Percentiles rank a stretch among this genome's conserved stretches.
Conservation (phyloP, 257 asterid species). For the Coffea canephora region DNA sequence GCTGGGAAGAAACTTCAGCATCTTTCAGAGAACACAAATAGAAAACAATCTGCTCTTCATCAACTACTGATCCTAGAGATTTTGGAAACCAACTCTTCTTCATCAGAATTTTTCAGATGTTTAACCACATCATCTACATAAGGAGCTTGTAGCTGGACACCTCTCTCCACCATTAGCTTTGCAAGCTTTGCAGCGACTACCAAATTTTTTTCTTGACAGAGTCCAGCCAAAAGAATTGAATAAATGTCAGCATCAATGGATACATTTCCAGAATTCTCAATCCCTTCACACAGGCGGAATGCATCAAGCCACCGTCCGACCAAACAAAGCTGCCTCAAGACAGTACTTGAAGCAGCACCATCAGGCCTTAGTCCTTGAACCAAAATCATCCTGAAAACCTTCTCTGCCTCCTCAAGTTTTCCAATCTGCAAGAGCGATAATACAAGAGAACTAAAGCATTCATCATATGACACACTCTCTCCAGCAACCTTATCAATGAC, state of each 20-base stretch:
- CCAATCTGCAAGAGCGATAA: conserved; percentile 53
- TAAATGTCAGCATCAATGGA: conserved; percentile 48
- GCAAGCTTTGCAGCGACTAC: conserved; percentile 47
- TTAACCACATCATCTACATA: conserved; percentile 30
- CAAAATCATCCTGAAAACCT: conserved; percentile 54
- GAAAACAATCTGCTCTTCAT: neutral
- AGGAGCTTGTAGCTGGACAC: conserved; percentile 31
- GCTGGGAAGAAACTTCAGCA: neutral
- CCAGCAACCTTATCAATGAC: conserved; percentile 46
- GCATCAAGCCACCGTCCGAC: conserved; percentile 62
- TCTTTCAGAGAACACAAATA: neutral
- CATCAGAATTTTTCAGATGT: conserved; percentile 32
- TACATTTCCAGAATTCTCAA: conserved; percentile 46
- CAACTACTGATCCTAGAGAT: conserved; percentile 23
- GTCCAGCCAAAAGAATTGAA: conserved; percentile 50
- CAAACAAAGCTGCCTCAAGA: conserved; percentile 41
- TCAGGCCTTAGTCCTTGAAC: conserved; percentile 57
- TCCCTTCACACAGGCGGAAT: conserved; percentile 41
- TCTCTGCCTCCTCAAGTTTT: conserved; percentile 52
- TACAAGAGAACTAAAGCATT: conserved; percentile 55
- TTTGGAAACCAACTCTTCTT: conserved; percentile 43
- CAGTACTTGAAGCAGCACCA: conserved; percentile 50
- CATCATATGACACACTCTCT: conserved; percentile 33
- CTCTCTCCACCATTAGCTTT: conserved; percentile 42
- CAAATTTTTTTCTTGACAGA: conserved; percentile 46